Evolutionary conservation across 164 flowering plant species (phyloP), one percentile per base, ranked within the genome.

Genomic region (Stephania japonica): DNA sequence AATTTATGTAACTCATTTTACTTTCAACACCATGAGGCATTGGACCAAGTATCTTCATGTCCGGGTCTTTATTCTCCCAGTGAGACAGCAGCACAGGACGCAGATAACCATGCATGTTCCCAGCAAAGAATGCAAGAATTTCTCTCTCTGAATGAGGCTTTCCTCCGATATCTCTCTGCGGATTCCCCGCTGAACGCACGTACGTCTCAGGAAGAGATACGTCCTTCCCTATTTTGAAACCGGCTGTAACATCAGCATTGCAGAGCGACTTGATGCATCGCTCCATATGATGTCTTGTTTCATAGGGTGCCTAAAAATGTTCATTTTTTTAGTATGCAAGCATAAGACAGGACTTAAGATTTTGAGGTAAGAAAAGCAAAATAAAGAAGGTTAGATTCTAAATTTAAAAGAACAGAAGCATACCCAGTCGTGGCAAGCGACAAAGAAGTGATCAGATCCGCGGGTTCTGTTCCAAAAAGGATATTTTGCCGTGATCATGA

Each of bases 341-440:
- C 38, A 32, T 32, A 32, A 32, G 1, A 32, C 38, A 32, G 4
- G 38, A 32, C 38, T 32, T 2, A 32, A 32, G 1, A 32, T 32
- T 32, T 32, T 32, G 38, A 32, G 38, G 38, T 32, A 32, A 32
- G 38, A 32, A 32, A 3, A 27, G 3, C 32, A 27, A 27, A 27
- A 27, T 27, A 27, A 27, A 27, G 38, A 32, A 32, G 38, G 38
- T 32, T 32, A 32, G 38, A 32, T 32, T 32, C 38, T 43, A 70
- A 70, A 27, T 7, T 73, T 4, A 74, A 42, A 1, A 21, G 13
- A 16, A 68, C 8, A 26, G 72, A 68, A 74, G 14, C 72, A 18
- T 74, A 74, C 76, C 76, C 76, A 74, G 61, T 74, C 76, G 19
- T 74, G 76, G 76, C 76, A 74, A 68, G 76, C 76, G 24, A 69